These are phyloP conservation scores for Ettlia oleoabundans DNA, from an alignment of 139 green algal species.

Conservation along the genomic window DNA sequence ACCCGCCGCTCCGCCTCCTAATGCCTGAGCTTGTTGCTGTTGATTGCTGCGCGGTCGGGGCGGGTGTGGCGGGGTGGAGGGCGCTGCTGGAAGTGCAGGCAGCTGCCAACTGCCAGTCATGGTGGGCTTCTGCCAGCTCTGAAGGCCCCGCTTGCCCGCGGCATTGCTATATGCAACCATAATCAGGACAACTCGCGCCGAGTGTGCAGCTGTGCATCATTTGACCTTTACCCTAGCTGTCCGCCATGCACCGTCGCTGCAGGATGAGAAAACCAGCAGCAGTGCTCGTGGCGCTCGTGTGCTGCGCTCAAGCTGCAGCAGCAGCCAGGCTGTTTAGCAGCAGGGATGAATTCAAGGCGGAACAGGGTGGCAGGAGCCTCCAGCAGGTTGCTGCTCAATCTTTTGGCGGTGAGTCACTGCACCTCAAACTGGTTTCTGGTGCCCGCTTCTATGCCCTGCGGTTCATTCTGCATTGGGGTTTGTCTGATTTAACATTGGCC, in stretches of 20 bases:
- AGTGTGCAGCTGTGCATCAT: too few species aligned
- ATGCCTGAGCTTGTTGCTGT: too few species aligned
- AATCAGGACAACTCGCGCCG: too few species aligned
- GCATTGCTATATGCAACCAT: not conserved
- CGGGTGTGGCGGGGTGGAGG: too few species aligned
- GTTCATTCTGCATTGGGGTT: not conserved
- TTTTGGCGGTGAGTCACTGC: conserved; percentile 15
- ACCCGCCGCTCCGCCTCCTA: too few species aligned
- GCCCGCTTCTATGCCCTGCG: not conserved
- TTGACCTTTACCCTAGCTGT: not conserved
- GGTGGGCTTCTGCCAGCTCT: too few species aligned
- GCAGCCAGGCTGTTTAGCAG: conserved; percentile 20
- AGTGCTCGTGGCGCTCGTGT: conserved; percentile 10
- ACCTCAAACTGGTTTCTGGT: not conserved
- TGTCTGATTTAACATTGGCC: not conserved
- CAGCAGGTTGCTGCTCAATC: not conserved
- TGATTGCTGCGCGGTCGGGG: too few species aligned
- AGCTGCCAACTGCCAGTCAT: too few species aligned
- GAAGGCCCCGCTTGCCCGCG: too few species aligned
- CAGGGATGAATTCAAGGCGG: conserved; percentile 12
- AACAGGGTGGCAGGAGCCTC: not conserved
- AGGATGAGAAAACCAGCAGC: not conserved
- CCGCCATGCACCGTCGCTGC: not conserved
- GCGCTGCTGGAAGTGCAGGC: too few species aligned
- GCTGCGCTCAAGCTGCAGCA: conserved; percentile 2